These are phyloP conservation scores for Myochromella boudieri DNA, from an alignment of 768 basidiomycete genomes.

Conservation along the genomic window DNA sequence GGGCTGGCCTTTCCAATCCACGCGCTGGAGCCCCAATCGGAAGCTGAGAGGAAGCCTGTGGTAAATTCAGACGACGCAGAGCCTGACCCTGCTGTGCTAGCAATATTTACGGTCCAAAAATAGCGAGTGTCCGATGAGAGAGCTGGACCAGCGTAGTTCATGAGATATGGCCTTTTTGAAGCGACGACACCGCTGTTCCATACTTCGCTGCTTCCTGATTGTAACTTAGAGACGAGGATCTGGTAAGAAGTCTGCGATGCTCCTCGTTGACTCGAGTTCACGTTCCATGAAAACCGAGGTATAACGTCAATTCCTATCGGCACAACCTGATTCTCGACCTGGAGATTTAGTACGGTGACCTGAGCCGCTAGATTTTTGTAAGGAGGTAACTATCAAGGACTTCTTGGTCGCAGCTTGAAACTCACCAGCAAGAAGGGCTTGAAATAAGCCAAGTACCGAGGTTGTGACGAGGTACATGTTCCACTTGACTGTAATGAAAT, in stretches of 20 bases:
- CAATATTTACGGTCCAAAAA: conserved; percentile 26
- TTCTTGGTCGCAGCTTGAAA: neutral
- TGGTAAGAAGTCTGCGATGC: conserved; percentile 24
- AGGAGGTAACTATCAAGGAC: neutral
- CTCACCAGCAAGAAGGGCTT: neutral
- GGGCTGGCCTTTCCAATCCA: conserved; percentile 29
- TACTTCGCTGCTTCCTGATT: conserved; percentile 18
- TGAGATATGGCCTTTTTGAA: conserved; percentile 22
- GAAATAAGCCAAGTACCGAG: neutral
- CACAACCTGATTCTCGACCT: conserved; percentile 23
- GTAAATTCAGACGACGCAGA: conserved; percentile 24
- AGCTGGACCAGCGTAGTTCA: conserved; percentile 24
- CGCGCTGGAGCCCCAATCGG: conserved; percentile 24
- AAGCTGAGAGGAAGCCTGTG: conserved; percentile 23
- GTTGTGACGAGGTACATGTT: neutral
- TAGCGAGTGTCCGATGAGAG: conserved; percentile 24
- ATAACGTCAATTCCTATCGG: conserved; percentile 25
- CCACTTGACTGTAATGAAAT: neutral
- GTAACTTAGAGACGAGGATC: conserved; percentile 18
- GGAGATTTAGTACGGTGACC: conserved; percentile 13
- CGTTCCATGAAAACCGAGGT: conserved; percentile 28
- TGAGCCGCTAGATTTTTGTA: conserved; percentile 3
- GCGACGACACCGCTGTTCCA: conserved; percentile 24
- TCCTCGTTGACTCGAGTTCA: conserved; percentile 16
- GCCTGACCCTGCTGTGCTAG: conserved; percentile 18